Conservation (phyloP, 768 basidiomycete species). For the Psilocybe sp. region DNA sequence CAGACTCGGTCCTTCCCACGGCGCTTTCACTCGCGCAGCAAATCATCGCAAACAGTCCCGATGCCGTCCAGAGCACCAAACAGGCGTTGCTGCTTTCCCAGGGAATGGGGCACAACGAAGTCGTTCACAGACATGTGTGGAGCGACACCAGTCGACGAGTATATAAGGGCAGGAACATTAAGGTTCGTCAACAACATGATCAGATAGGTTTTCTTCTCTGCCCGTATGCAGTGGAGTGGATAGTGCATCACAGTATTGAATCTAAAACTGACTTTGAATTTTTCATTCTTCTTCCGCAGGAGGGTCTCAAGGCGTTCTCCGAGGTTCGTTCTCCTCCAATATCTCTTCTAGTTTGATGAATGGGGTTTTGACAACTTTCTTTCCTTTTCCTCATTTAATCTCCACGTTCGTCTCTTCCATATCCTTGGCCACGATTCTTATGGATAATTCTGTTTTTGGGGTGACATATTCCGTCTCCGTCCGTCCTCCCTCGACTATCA, state of each 20-base stretch:
- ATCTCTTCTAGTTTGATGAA: not conserved
- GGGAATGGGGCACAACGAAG: constrained; percentile 48
- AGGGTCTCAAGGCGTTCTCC: constrained; percentile 67
- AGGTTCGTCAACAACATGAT: constrained; percentile 38
- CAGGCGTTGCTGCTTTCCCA: constrained; percentile 59
- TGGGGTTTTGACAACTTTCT: no score
- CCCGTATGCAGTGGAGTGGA: no score
- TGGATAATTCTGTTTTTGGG: no score
- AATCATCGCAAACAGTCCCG: constrained; percentile 69
- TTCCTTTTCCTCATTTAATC: no score
- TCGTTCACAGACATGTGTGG: constrained; percentile 42
- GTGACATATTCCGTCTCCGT: no score
- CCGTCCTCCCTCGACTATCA: constrained; percentile 1
- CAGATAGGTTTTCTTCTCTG: not conserved
- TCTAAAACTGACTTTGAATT: not conserved
- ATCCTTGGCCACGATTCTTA: no score
- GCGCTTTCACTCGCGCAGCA: constrained; percentile 62
- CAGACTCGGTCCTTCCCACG: constrained; percentile 49
- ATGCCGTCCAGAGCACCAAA: constrained; percentile 77
- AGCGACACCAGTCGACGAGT: constrained; percentile 48
- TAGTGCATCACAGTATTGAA: no score
- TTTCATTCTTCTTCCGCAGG: constrained; percentile 35
- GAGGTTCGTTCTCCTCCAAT: constrained; percentile 41
- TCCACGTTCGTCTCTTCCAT: no score
- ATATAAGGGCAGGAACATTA: constrained; percentile 66